Percentiles rank a stretch among this genome's conserved stretches.
Conservation (phyloP, 768 basidiomycete species). For the Mycena rebaudengoi region DNA sequence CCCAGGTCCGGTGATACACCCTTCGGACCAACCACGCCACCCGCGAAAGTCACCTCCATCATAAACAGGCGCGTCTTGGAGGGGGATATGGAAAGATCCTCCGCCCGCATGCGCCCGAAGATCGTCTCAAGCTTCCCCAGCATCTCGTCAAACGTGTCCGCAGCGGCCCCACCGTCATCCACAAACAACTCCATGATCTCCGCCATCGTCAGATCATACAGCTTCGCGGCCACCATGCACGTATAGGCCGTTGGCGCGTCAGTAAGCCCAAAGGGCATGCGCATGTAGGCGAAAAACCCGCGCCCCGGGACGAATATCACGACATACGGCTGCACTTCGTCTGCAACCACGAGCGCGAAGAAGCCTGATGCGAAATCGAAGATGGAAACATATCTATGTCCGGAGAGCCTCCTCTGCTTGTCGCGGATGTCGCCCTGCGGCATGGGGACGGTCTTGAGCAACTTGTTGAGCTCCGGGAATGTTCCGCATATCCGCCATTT, state of each 20-base stretch:
- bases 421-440: slow-evolving; percentile 46
- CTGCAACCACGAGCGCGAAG: slow-evolving; percentile 30
- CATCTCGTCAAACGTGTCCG: slow-evolving; percentile 39
- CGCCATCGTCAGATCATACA: slow-evolving; percentile 35
- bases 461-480: slow-evolving; percentile 44
- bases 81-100: slow-evolving; percentile 44
- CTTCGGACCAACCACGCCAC: slow-evolving; percentile 36
- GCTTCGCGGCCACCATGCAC: slow-evolving; percentile 31
- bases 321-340: slow-evolving; percentile 35
- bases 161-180: slow-evolving; percentile 45
- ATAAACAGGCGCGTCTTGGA: slow-evolving; percentile 45
- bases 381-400: slow-evolving; percentile 43
- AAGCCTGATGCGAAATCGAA: slow-evolving; percentile 52
- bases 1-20: slow-evolving; percentile 45
- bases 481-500: slow-evolving; percentile 50
- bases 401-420: slow-evolving; percentile 46
- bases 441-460: slow-evolving; percentile 37
- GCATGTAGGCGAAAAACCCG: slow-evolving; percentile 43
- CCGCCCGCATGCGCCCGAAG: slow-evolving; percentile 36
- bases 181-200: slow-evolving; percentile 43
- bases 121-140: slow-evolving; percentile 34
- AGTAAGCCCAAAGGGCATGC: slow-evolving; percentile 50
- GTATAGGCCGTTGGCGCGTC: slow-evolving; percentile 48
- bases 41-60: slow-evolving; percentile 45
- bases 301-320: slow-evolving; percentile 46